Base-by-base conservation (phyloP, 192 early-diverging fungal genomes). In the Helicostylum pulchrum region DNA sequence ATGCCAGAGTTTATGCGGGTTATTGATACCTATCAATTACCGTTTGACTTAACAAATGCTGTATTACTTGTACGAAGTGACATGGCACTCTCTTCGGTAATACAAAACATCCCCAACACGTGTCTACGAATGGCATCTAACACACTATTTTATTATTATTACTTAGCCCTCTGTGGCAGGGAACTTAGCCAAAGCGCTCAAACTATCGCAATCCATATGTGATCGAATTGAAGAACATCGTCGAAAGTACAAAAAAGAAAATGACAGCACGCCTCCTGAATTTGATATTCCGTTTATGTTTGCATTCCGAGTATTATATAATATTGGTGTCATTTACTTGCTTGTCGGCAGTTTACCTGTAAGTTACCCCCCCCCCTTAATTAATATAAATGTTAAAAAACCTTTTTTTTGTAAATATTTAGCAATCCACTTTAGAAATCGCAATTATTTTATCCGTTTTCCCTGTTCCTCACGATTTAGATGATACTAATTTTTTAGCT, bases 241-340 rank as follows among this genome's bases (percentile, higher is more conserved):
- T 23, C 42, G 61, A 26, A 49, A 62, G 30, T 60, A 72, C 14
- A 66, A 55, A 47, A 52, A 57, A 34, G 58, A 53, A n/a, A 61
- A 20, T 23, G 50, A 65, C 3, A 15, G 7, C 23, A 46, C 34
- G 14, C 3, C 53, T 21, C 21, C 50, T 36, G 65, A 66, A 39
- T 51, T 67, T 39, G 60, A 66, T 49, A 73, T 73, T 43, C 71
- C 71, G 0, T 73, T 73, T 21, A 73, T 73, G 71, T 63, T 73
- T 56, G 71, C 71, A 12, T 73, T 73, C 50, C 64, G 71, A 9
- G 61, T 73, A 9, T 54, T 73, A 15, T 73, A 73, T 36, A 73
- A 67, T 50, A 73, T 73, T 67, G 71, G 60, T 17, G 61, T 73
- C 39, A 73, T 73, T 39, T 73, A 73, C 67, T 55, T 73, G 31